Percentiles rank a stretch among this genome's conserved stretches.
Conservation (phyloP, 2,329 filamentous ascomycete species). For the Gaeumannomyces tritici region DNA sequence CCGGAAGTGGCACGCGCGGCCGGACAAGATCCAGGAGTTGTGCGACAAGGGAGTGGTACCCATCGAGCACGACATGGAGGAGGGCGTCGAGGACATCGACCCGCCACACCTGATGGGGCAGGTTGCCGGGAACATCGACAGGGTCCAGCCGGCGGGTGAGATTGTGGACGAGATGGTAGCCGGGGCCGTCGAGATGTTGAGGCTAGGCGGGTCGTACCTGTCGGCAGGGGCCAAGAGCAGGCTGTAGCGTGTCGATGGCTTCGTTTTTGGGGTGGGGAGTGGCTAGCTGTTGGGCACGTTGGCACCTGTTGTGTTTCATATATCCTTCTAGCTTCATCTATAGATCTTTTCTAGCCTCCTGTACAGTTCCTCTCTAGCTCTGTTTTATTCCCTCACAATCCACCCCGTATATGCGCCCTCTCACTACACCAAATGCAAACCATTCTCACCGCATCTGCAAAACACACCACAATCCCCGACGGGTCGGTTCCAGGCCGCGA, state of each 20-base stretch:
- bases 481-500: neutral
- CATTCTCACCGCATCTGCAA: neutral
- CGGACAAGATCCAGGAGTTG: constrained; percentile 64
- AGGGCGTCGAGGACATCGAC: constrained; percentile 64
- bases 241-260: neutral
- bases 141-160: constrained; percentile 69
- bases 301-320: too few species aligned
- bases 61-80: constrained; percentile 71
- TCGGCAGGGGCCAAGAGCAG: neutral
- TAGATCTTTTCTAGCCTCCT: too few species aligned
- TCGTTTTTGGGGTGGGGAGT: neutral
- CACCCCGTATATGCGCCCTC: too few species aligned
- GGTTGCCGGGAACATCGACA: constrained; percentile 68
- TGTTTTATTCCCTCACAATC: too few species aligned
- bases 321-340: too few species aligned
- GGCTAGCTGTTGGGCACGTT: too few species aligned
- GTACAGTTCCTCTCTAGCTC: too few species aligned
- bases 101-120: constrained; percentile 89
- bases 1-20: constrained; percentile 66
- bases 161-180: constrained; percentile 89
- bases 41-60: constrained; percentile 72
- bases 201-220: constrained; percentile 52
- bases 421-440: neutral
- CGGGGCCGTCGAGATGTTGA: constrained; percentile 62
- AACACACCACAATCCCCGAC: too few species aligned